Base-by-base conservation (phyloP, 2,329 filamentous ascomycete genomes). In the Diplodia intermedia region DNA sequence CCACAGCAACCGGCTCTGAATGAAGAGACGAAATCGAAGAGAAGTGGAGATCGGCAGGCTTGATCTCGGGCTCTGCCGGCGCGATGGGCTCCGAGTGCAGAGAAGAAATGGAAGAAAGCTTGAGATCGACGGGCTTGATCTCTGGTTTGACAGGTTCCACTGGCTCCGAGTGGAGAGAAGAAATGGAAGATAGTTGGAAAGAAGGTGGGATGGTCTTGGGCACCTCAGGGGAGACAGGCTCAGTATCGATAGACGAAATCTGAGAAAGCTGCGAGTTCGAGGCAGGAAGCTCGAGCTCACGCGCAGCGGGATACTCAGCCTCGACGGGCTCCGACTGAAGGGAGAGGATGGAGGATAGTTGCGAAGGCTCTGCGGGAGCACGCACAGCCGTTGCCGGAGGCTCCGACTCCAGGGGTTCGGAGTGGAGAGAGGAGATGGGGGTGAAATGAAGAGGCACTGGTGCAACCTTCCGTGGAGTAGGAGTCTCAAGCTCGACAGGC, bases 361-460 rank as follows among this genome's bases (percentile, higher is more conserved):
- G 54, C 43, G 47, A 62, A 4, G 43, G 54, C 43, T 52, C 20
- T 14, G n/a, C 33, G 18, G 33, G 18, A 49, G 65, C 18, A 29
- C 53, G 52, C 33, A 52, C 65, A n/a, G 50, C 38, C 14, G 53
- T 38, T 15, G 67, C 18, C 15, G 69, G 68, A 52, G 67, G 69
- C 60, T 63, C 54, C 40, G 67, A 55, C 8, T 53, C 54, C 29
- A 29, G 15, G 12, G 61, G 61, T 62, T 82, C 79, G 4, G 81
- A 85, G 67, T 84, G 81, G 6, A 85, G 74, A 6, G 82, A 81
- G 67, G 80, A 79, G 50, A 86, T 79, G 1, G 78, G 70, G 5
- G 84, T 84, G 71, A 85, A 82, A 12, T 75, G 80, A 61, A 81
- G 70, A 52, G 56, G 47, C 26, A 61, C 61, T 15, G 36, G 43